Evolutionary conservation across 2,329 filamentous ascomycete species (phyloP), one percentile per base, ranked within the genome.

Genomic region (Penicillium sp.): DNA sequence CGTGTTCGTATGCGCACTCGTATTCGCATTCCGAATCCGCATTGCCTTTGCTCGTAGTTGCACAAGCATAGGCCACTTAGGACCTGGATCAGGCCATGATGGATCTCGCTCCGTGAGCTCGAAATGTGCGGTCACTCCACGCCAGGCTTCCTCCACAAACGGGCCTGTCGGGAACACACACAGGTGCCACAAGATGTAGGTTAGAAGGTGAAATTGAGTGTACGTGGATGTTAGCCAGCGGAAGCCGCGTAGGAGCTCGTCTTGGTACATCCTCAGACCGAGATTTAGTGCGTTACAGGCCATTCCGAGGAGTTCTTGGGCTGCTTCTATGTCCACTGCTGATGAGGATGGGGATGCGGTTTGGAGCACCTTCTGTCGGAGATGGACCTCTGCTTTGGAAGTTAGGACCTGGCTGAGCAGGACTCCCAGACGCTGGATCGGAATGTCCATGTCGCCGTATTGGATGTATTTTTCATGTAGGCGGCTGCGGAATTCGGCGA

Each of bases 401-500:
- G 72, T 39, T 7, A 77, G 63, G 10, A 75, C 58, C 0, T 63
- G 65, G 0, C 67, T 64, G 0, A 74, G 65, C 0, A 67, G 54
- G 9, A 70, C 55, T 1, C 71, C 71, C 53, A 74, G 63, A 3
- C 76, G 72, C 26, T 75, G 68, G 1, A 68, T 60, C 3, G 84
- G 84, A 1, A 85, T 75, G 0, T 79, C 77, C 62, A 81, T 81
- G 54, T 86, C 84, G 58, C 79, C 81, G 31, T 82, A 71, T 37
- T 74, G 72, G 11, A 84, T 64, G 51, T 82, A 84, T 48, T 77
- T 75, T 14, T 80, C 75, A 54, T 84, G 79, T 3, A 84, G 71
- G 9, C 71, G 69, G 16, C 76, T 68, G 52, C 80, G 76, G 1
- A 83, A 70, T 7, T 76, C 71, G 2, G 73, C 68, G 44, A 82